Percentiles rank a stretch among this genome's conserved stretches.
These are phyloP conservation scores for Penicillium sumatraense DNA, from an alignment of 2,329 filamentous ascomycete genomes.

Conservation along the genomic window DNA sequence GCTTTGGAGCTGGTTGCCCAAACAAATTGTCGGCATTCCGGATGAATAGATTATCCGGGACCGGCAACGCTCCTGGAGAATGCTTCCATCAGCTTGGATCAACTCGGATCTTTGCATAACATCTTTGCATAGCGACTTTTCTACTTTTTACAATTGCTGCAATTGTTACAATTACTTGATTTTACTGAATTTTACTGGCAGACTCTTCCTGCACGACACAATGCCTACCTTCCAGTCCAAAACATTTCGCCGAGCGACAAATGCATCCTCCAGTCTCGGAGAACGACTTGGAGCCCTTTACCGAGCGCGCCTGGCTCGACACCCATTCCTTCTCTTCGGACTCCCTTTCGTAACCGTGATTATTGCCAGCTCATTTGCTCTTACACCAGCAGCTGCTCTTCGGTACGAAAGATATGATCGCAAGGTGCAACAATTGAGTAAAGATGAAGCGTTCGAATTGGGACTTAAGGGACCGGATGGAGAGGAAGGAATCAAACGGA, in stretches of 20 bases:
- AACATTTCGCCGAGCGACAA: slow-evolving; percentile 67
- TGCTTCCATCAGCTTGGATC: no score
- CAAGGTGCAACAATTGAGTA: slow-evolving; percentile 81
- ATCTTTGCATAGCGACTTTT: no score
- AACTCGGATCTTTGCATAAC: no score
- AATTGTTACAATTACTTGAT: neutral
- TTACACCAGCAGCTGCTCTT: slow-evolving; percentile 91
- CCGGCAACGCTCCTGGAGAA: no score
- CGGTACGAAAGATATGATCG: slow-evolving; percentile 93
- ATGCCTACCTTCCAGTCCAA: slow-evolving; percentile 72
- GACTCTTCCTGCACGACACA: slow-evolving; percentile 3
- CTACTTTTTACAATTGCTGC: neutral
- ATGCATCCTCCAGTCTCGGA: slow-evolving; percentile 57
- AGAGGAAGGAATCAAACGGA: slow-evolving; percentile 74
- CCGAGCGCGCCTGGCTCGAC: slow-evolving; percentile 72
- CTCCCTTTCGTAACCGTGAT: slow-evolving; percentile 91
- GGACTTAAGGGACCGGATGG: slow-evolving; percentile 67
- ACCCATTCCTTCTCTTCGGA: slow-evolving; percentile 91
- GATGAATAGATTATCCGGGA: neutral
- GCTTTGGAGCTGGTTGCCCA: no score
- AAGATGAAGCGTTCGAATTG: slow-evolving; percentile 84
- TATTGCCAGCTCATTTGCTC: slow-evolving; percentile 87
- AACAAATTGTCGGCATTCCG: slow-evolving; percentile 23
- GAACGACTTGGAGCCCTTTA: slow-evolving; percentile 76
- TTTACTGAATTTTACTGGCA: neutral